A percentile compares a stretch with the other conserved stretches of the same genome.
phyloP scores from a whole-genome alignment of 2,329 filamentous ascomycete species.

The Fusarium floridanum region DNA sequence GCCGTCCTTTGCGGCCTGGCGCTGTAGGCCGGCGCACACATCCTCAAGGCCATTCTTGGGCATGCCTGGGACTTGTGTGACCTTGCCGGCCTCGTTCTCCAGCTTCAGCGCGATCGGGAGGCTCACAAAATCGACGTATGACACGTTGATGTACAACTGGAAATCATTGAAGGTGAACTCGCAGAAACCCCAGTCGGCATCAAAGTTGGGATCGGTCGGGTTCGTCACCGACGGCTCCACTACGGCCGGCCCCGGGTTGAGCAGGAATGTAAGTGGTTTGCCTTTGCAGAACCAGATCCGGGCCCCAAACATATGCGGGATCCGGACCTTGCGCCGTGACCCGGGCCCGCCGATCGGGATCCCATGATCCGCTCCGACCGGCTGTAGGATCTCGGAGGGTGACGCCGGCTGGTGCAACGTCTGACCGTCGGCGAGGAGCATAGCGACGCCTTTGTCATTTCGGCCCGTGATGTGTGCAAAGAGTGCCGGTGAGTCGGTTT shows the following conservation, averaged over 20 bases:
- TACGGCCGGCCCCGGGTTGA: conserved; percentile 79
- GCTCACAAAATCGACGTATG: conserved; percentile 81
- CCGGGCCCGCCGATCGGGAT: conserved; percentile 75
- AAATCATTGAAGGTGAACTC: conserved; percentile 75
- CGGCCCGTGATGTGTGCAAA: conserved; percentile 79
- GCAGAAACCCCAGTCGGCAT: conserved; percentile 74
- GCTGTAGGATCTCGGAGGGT: conserved; percentile 63
- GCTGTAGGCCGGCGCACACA: conserved; percentile 59
- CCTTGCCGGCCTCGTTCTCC: conserved; percentile 58
- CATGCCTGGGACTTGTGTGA: conserved; percentile 64
- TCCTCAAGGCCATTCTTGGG: conserved; percentile 59
- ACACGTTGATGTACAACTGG: conserved; percentile 77
- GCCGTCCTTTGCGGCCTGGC: conserved; percentile 61
- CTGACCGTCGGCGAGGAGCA: conserved; percentile 75
- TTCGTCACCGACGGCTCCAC: conserved; percentile 83
- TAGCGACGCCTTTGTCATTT: conserved; percentile 69
- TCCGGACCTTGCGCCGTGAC: conserved; percentile 68
- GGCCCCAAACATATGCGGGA: conserved; percentile 78
- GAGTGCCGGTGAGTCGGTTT: conserved; percentile 66
- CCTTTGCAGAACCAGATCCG: conserved; percentile 79
- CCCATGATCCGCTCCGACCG: conserved; percentile 69
- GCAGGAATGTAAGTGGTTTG: conserved; percentile 72
- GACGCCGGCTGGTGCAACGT: conserved; percentile 75
- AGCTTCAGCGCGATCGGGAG: conserved; percentile 72
- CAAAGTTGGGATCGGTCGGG: conserved; percentile 71